Percentiles rank a stretch among this genome's conserved stretches.
Conservation (phyloP, 192 early-diverging fungal species). For the Linnemannia schmuckeri region DNA sequence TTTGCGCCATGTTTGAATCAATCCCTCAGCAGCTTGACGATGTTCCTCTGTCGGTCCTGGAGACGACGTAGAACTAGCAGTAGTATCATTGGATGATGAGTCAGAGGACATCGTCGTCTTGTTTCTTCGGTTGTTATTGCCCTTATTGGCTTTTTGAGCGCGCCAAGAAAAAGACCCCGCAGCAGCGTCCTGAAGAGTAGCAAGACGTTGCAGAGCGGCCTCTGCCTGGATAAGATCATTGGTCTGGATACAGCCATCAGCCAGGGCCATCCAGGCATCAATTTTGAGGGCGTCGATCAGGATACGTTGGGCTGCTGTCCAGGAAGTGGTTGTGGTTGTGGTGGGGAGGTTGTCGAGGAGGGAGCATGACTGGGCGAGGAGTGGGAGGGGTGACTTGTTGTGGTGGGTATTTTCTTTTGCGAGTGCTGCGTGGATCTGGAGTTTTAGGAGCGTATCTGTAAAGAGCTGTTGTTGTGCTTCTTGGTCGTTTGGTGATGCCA, state of each 20-base stretch:
- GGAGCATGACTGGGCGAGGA: slow-evolving; percentile 42
- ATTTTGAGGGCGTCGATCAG: slow-evolving; percentile 34
- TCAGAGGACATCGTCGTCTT: background rate
- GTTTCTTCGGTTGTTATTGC: background rate
- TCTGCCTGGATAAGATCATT: slow-evolving; percentile 45
- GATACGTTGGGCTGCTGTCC: slow-evolving; percentile 17
- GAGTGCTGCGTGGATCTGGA: slow-evolving; percentile 37
- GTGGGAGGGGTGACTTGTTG: slow-evolving; percentile 42
- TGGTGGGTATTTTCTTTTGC: slow-evolving; percentile 32
- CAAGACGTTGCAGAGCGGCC: slow-evolving; percentile 27
- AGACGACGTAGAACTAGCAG: background rate
- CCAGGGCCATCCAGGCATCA: slow-evolving; percentile 33
- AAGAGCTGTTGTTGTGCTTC: slow-evolving; percentile 37
- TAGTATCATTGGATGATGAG: background rate
- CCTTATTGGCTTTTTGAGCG: background rate
- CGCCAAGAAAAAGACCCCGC: slow-evolving; percentile 22
- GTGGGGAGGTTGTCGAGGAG: slow-evolving; percentile 42
- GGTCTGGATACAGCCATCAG: slow-evolving; percentile 31
- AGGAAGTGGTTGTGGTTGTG: background rate
- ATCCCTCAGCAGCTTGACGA: background rate
- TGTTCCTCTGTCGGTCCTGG: slow-evolving; percentile 16
- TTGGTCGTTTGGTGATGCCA: background rate
- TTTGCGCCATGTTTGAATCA: slow-evolving; percentile 29
- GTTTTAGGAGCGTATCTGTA: slow-evolving; percentile 39
- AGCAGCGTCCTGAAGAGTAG: slow-evolving; percentile 23